Percentiles rank a stretch among this genome's conserved stretches.
These are phyloP conservation scores for Chalciporus pseudorubinellus DNA, from an alignment of 768 basidiomycete species.

Conservation along the genomic window DNA sequence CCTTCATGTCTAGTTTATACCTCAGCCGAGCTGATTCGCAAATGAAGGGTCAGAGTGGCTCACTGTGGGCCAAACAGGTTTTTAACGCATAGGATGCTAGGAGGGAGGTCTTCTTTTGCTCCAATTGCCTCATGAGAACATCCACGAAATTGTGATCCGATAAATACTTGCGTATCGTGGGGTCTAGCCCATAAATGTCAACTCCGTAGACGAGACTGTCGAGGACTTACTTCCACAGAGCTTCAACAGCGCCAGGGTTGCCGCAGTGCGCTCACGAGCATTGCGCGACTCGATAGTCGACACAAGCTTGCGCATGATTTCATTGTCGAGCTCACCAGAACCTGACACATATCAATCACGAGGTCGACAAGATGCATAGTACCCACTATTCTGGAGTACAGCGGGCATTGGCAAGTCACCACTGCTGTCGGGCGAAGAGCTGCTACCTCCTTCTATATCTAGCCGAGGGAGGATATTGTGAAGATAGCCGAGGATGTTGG, in stretches of 20 bases:
- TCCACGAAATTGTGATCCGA: not conserved
- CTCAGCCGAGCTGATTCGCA: too few species aligned
- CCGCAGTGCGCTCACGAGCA: not conserved
- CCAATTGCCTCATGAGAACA: not conserved
- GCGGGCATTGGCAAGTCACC: not conserved
- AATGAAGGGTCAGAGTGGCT: not conserved
- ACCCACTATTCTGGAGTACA: not conserved
- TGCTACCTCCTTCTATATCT: not conserved
- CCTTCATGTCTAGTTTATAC: not conserved
- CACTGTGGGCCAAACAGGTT: not conserved
- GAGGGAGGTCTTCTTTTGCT: not conserved
- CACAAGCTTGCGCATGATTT: not conserved
- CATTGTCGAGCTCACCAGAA: not conserved
- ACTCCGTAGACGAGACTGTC: not conserved
- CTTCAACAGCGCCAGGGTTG: conserved; percentile 12
- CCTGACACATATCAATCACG: not conserved
- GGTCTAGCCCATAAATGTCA: not conserved
- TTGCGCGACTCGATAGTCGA: not conserved
- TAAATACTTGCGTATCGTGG: not conserved
- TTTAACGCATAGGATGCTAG: conserved; percentile 10
- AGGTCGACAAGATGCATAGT: too few species aligned
- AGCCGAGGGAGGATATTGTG: not conserved
- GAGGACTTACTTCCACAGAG: conserved; percentile 5
- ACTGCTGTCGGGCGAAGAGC: not conserved
- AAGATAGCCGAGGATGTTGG: conserved; percentile 6